A percentile compares a stretch with the other conserved stretches of the same genome.
Evolutionary conservation across 768 basidiomycete genomes (phyloP).

Genomic region (Tylopilus sp.): DNA sequence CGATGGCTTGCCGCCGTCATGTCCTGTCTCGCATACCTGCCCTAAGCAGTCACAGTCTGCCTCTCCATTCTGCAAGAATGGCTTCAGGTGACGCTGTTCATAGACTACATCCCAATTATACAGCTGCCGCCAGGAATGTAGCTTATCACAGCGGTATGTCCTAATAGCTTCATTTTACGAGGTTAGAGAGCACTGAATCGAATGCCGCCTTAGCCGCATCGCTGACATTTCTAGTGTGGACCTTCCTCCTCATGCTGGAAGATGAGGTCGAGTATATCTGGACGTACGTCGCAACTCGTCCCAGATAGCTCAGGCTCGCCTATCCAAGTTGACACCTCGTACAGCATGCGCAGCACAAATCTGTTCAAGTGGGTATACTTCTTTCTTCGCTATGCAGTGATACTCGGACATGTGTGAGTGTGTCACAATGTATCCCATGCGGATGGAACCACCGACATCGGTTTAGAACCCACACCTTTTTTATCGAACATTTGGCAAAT

Average conservation of each 20-base stretch:
- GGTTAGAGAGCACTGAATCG: too few relatives aligned
- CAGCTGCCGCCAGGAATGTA: conserved; percentile 5
- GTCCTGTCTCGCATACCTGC: background rate
- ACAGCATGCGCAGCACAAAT: conserved; percentile 23
- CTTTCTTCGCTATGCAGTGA: conserved; percentile 24
- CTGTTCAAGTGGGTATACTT: conserved; percentile 30
- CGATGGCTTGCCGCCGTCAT: background rate
- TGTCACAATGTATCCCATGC: background rate
- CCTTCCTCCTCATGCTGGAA: conserved; percentile 10
- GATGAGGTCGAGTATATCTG: conserved; percentile 21
- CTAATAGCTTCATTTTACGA: too few relatives aligned
- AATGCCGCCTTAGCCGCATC: conserved; percentile 10
- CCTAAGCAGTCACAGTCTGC: background rate
- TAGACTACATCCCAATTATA: background rate
- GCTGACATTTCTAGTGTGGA: conserved; percentile 14
- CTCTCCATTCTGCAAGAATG: background rate
- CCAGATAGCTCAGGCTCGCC: too few relatives aligned
- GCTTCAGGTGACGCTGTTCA: background rate
- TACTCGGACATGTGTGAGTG: conserved; percentile 22
- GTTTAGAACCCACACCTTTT: conserved; percentile 14
- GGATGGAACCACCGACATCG: background rate
- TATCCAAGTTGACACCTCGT: background rate
- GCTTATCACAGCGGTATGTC: conserved; percentile 11
- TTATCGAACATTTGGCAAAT: conserved; percentile 7
- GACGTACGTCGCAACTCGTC: conserved; percentile 15